These are phyloP conservation scores for Naganishia randhawae DNA, from an alignment of 768 basidiomycete genomes.

Conservation along the genomic window DNA sequence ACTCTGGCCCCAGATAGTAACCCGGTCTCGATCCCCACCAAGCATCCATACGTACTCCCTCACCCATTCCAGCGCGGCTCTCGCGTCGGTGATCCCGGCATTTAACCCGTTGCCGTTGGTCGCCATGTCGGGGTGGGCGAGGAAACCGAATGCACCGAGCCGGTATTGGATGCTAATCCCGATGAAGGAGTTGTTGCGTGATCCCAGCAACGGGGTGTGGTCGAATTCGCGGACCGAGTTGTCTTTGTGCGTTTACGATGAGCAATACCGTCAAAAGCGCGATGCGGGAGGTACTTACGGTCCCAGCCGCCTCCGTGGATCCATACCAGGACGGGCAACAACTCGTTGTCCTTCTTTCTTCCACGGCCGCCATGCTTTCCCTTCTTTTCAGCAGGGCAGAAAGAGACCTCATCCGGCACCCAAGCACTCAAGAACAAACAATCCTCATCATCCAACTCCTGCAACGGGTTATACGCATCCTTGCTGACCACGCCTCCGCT, in stretches of 20 bases:
- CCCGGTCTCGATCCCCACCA: slow-evolving; percentile 14
- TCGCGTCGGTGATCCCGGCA: slow-evolving; percentile 22
- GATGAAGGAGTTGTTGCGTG: slow-evolving; percentile 17
- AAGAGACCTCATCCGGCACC: neutral
- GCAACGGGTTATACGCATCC: slow-evolving; percentile 23
- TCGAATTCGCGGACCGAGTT: slow-evolving; percentile 30
- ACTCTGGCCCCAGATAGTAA: slow-evolving; percentile 26
- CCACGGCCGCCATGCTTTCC: neutral
- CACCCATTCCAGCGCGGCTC: slow-evolving; percentile 22
- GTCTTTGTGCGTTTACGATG: neutral
- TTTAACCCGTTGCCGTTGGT: slow-evolving; percentile 5
- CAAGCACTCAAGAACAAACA: slow-evolving; percentile 27
- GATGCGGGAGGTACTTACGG: neutral
- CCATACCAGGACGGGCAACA: slow-evolving; percentile 28
- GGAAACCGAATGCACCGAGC: slow-evolving; percentile 30
- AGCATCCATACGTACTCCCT: slow-evolving; percentile 11
- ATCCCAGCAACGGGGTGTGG: slow-evolving; percentile 21
- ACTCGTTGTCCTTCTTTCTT: slow-evolving; percentile 8
- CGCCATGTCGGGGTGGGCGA: slow-evolving; percentile 18
- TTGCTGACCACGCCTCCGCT: slow-evolving; percentile 15
- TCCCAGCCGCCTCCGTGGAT: slow-evolving; percentile 30
- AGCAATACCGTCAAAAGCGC: too few species aligned
- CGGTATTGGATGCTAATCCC: slow-evolving; percentile 31
- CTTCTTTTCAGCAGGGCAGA: neutral
- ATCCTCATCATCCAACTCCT: slow-evolving; percentile 25